phyloP scores from a whole-genome alignment of 257 asterid species.

The Paraleonurus japonicus region DNA sequence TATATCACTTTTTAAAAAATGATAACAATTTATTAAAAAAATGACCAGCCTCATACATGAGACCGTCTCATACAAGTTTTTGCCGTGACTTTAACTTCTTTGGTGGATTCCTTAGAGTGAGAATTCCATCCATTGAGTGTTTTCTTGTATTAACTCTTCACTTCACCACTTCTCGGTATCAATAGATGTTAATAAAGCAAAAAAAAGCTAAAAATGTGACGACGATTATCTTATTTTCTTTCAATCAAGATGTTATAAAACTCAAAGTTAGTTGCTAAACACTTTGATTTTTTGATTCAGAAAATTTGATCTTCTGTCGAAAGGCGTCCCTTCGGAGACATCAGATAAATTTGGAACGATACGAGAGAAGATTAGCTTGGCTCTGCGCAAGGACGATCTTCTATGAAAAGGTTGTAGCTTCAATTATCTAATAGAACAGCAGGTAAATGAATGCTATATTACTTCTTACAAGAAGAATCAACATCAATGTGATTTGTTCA shows the following conservation, averaged over 20 bases:
- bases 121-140: background rate
- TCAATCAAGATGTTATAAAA: background rate
- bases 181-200: too few relatives aligned
- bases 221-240: too few relatives aligned
- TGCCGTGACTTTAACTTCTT: background rate
- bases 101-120: background rate
- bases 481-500: background rate
- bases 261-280: background rate
- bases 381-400: too few relatives aligned
- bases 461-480: background rate
- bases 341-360: background rate
- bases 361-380: background rate
- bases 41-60: too few relatives aligned
- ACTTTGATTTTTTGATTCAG: background rate
- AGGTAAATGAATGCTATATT: background rate
- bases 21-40: too few relatives aligned
- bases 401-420: background rate
- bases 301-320: background rate
- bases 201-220: too few relatives aligned
- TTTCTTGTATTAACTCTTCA: background rate
- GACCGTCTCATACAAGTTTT: too few relatives aligned
- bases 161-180: background rate
- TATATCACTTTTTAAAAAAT: too few relatives aligned
- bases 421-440: background rate
- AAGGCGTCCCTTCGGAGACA: background rate